A percentile compares a stretch with the other conserved stretches of the same genome.
phyloP scores from a whole-genome alignment of 192 early-diverging fungal species.

The Allomyces macrogynus region DNA sequence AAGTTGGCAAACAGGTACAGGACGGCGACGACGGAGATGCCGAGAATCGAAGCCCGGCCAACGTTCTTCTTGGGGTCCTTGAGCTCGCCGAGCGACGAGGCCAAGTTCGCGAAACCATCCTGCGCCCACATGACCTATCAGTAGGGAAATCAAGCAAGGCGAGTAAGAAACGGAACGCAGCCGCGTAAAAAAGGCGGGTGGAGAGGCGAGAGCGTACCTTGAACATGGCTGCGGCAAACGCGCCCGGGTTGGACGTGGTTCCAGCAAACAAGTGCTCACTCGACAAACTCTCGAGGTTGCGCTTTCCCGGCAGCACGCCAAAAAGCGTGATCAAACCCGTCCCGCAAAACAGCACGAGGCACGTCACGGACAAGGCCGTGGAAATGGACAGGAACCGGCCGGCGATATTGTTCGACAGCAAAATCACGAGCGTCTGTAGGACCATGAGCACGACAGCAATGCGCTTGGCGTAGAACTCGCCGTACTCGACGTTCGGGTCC shows the following conservation, averaged over 20 bases:
- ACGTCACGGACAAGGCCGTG: conserved; percentile 48
- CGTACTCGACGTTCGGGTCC: background rate
- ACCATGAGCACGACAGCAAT: conserved; percentile 27
- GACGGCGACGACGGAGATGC: conserved; percentile 44
- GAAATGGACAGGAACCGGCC: conserved; percentile 52
- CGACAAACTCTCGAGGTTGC: conserved; percentile 13
- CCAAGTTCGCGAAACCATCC: conserved; percentile 51
- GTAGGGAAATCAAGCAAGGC: too few relatives aligned
- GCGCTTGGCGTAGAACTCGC: conserved; percentile 1
- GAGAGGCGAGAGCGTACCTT: conserved; percentile 11
- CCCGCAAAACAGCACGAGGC: conserved; percentile 40
- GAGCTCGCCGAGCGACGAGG: conserved; percentile 69
- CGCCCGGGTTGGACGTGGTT: conserved; percentile 23
- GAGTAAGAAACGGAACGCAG: too few relatives aligned
- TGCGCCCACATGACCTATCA: conserved; percentile 22
- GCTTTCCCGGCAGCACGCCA: conserved; percentile 18
- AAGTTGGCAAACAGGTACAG: conserved; percentile 64
- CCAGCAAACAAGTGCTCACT: conserved; percentile 42
- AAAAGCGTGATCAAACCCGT: conserved; percentile 44
- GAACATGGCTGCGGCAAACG: conserved; percentile 26
- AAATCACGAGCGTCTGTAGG: conserved; percentile 38
- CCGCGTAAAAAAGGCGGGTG: too few relatives aligned
- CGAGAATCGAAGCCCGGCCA: conserved; percentile 51
- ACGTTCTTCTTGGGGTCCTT: conserved; percentile 56
- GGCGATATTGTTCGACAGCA: conserved; percentile 37